Conservation (phyloP, 768 basidiomycete genomes). For the Neoboletus magnificus region DNA sequence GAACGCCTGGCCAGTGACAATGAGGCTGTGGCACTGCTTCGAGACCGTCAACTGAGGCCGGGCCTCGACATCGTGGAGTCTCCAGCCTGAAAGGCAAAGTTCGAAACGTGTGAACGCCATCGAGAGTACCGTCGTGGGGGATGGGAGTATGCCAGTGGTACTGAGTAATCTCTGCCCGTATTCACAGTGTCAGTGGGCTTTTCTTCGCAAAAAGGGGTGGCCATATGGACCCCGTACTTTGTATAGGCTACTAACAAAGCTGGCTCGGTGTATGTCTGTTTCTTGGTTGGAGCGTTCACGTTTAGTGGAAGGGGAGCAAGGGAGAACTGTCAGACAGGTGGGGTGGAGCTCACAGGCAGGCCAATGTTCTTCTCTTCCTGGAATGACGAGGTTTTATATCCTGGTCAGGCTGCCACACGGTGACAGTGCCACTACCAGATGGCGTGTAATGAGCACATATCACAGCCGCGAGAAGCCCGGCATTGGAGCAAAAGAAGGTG, state of each 20-base stretch:
- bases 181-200: neutral
- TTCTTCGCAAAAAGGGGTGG: neutral
- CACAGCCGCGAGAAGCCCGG: constrained; percentile 27
- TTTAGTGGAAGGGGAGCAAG: neutral
- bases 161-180: neutral
- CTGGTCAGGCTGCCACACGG: constrained; percentile 20
- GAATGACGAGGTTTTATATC: constrained; percentile 17
- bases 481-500: constrained; percentile 12
- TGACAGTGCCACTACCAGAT: constrained; percentile 28
- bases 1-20: constrained; percentile 26
- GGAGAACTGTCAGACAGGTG: constrained; percentile 4
- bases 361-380: constrained; percentile 1
- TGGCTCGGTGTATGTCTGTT: neutral
- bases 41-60: constrained; percentile 21
- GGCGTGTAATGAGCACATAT: constrained; percentile 13
- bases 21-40: constrained; percentile 21
- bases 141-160: neutral
- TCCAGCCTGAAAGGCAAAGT: constrained; percentile 19
- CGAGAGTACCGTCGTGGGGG: neutral
- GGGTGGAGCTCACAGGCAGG: constrained; percentile 10
- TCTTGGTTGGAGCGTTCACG: neutral
- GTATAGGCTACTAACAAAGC: constrained; percentile 4
- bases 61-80: constrained; percentile 17
- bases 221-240: neutral
- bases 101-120: constrained; percentile 28